Evolutionary conservation across 2,329 filamentous ascomycete species (phyloP).

Genomic region (Colletotrichum paranaense): DNA sequence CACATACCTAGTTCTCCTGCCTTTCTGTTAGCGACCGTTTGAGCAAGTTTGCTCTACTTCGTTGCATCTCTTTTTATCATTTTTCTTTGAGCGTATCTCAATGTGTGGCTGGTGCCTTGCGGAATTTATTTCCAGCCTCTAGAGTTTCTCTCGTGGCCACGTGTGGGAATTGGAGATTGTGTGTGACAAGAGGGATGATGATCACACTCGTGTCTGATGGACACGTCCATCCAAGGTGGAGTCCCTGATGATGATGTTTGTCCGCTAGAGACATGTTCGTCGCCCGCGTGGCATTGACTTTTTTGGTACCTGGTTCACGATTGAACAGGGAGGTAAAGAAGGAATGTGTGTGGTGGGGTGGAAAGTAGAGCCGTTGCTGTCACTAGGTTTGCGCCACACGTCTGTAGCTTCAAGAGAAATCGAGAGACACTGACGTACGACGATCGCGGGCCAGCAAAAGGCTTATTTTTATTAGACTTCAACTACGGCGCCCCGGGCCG

Average conservation of each 20-base stretch:
- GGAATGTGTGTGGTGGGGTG: neutral
- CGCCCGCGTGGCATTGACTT: neutral
- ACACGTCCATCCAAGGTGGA: neutral
- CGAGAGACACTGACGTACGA: neutral
- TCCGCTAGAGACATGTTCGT: neutral
- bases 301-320: neutral
- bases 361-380: neutral
- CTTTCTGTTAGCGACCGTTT: neutral
- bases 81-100: neutral
- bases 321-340: neutral
- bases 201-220: neutral
- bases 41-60: neutral
- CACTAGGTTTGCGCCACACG: neutral
- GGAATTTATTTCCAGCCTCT: too few species aligned
- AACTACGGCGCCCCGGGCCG: neutral
- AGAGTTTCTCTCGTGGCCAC: neutral
- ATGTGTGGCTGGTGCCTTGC: neutral
- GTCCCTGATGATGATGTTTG: neutral
- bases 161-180: neutral
- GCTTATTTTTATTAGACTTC: slow-evolving; percentile 13
- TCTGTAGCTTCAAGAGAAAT: neutral
- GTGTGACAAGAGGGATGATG: neutral
- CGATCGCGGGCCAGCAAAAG: neutral
- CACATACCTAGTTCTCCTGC: too few species aligned
- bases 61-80: neutral